These are phyloP conservation scores for Gymnopilus junonius DNA, from an alignment of 768 basidiomycete species.

Conservation along the genomic window DNA sequence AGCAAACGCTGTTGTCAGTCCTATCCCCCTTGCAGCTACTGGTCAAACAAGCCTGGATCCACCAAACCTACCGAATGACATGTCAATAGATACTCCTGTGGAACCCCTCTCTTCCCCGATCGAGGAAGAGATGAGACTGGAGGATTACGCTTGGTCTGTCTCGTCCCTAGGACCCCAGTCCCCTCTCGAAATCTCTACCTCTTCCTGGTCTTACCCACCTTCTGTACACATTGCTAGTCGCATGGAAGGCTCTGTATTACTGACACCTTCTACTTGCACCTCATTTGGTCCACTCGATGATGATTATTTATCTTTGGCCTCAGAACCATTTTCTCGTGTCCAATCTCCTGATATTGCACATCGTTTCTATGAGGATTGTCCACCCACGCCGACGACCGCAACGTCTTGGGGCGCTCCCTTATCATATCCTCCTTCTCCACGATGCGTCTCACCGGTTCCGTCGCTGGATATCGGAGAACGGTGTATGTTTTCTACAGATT, in stretches of 20 bases:
- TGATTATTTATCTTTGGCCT: constrained; percentile 40
- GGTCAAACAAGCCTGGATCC: constrained; percentile 57
- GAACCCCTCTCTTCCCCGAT: constrained; percentile 26
- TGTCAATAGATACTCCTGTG: constrained; percentile 31
- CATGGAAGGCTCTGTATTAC: constrained; percentile 56
- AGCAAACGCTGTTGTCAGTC: constrained; percentile 53
- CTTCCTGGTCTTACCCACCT: constrained; percentile 41
- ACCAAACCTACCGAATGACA: constrained; percentile 51
- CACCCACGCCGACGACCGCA: constrained; percentile 53
- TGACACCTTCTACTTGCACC: constrained; percentile 57
- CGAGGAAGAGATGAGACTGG: constrained; percentile 56
- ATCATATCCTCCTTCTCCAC: constrained; percentile 36
- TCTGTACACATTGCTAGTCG: constrained; percentile 65
- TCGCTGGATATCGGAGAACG: constrained; percentile 27
- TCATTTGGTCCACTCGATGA: constrained; percentile 61
- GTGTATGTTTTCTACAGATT: background rate
- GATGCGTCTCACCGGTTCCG: constrained; percentile 20
- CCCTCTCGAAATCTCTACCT: constrained; percentile 41
- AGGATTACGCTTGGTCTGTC: constrained; percentile 73
- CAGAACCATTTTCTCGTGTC: constrained; percentile 36
- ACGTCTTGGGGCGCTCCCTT: constrained; percentile 56
- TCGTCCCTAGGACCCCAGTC: constrained; percentile 69
- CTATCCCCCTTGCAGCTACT: constrained; percentile 50
- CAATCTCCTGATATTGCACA: constrained; percentile 64
- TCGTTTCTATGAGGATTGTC: constrained; percentile 58